These are phyloP conservation scores for Vicia faba DNA, from an alignment of 306 rosid genomes.

Conservation along the genomic window DNA sequence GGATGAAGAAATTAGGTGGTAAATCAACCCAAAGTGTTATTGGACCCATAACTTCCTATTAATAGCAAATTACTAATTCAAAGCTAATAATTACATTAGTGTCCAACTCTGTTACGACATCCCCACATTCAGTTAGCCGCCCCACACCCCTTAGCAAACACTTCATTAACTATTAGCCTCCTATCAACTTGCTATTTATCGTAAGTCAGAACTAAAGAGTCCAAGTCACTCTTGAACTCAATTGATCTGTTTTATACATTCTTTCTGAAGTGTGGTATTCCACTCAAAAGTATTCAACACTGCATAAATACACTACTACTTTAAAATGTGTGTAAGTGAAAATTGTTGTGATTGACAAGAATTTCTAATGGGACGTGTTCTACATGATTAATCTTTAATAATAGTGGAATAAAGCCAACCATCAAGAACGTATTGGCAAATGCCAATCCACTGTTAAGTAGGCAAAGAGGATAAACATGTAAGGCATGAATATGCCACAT, in stretches of 20 bases:
- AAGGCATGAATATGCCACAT: not conserved
- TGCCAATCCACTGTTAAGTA: constrained; percentile 22
- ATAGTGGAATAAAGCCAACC: constrained; percentile 17
- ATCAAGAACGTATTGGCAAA: constrained; percentile 18
- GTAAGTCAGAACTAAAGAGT: constrained; percentile 9
- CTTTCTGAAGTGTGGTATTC: not conserved
- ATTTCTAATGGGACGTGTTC: not conserved
- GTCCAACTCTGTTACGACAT: no score
- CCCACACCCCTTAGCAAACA: no score
- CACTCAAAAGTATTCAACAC: not conserved
- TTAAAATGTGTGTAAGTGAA: not conserved
- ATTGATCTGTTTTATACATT: not conserved
- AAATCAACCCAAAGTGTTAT: no score
- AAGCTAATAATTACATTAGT: no score
- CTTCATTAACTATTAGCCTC: not conserved
- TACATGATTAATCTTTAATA: not conserved
- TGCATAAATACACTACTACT: not conserved
- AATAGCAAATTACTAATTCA: no score
- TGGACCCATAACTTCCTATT: no score
- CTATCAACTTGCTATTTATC: not conserved
- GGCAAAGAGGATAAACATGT: not conserved
- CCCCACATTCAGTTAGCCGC: no score
- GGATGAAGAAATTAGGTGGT: no score
- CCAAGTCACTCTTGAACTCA: not conserved
- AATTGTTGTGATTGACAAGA: not conserved